Evolutionary conservation across 192 early-diverging fungal species (phyloP).

Genomic region (Lunasporangiospora selenospora): DNA sequence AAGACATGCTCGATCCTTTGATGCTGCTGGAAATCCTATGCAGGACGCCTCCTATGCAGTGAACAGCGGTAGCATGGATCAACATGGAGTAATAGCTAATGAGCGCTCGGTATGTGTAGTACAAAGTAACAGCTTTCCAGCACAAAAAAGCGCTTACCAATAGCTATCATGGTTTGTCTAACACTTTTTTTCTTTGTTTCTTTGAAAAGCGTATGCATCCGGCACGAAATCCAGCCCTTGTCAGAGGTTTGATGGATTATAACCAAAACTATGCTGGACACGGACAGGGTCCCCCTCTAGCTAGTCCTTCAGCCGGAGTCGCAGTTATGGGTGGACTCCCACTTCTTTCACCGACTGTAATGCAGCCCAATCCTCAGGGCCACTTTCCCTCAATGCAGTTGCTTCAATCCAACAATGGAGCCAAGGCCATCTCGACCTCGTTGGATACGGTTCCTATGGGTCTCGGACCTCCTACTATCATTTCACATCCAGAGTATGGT

Average conservation of each 20-base stretch:
- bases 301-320: conserved; percentile 5
- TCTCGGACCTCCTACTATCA: conserved; percentile 15
- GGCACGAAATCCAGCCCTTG: not conserved
- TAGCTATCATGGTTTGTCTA: no score
- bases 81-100: not conserved
- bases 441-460: conserved; percentile 27
- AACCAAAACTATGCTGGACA: conserved; percentile 6
- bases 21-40: conserved; percentile 1
- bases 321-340: conserved; percentile 5
- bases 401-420: conserved; percentile 2
- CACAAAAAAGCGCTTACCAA: no score
- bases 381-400: conserved; percentile 11
- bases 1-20: not conserved
- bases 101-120: conserved; percentile 14
- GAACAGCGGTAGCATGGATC: conserved; percentile 2
- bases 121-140: no score
- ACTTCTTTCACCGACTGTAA: conserved; percentile 1
- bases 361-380: conserved; percentile 14
- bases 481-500: conserved; percentile 23
- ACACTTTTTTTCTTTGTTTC: not conserved
- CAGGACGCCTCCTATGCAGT: conserved; percentile 19
- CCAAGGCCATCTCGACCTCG: conserved; percentile 12
- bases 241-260: conserved; percentile 14
- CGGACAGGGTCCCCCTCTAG: conserved; percentile 8
- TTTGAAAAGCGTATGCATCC: not conserved